Conservation (phyloP, 176 grass and related monocot species). For the Oryza glumipatula region DNA sequence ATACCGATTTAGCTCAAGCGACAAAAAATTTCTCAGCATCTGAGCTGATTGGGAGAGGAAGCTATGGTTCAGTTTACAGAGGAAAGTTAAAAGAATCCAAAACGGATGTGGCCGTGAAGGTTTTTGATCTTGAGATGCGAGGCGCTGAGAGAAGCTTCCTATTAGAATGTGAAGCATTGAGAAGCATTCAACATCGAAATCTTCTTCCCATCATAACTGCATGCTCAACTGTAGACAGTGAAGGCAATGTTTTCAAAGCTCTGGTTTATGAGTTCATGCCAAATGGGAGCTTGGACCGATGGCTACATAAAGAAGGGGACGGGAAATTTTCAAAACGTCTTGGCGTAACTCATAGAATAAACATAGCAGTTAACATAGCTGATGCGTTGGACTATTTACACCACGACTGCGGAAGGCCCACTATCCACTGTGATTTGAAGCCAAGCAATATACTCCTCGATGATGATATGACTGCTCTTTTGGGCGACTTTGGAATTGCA, state of each 20-base stretch:
- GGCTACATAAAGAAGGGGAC: conserved; percentile 40
- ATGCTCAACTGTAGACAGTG: conserved; percentile 40
- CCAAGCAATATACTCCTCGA: conserved; percentile 41
- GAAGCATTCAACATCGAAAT: conserved; percentile 53
- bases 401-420: background rate
- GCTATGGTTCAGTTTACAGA: no score
- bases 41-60: no score
- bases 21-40: no score
- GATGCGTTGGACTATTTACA: conserved; percentile 58
- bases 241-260: conserved; percentile 46
- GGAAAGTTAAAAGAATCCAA: background rate
- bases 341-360: conserved; percentile 36
- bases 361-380: conserved; percentile 39
- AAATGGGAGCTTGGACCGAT: conserved; percentile 53
- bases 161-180: background rate
- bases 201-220: conserved; percentile 46
- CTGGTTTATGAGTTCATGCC: conserved; percentile 32
- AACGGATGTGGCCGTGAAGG: conserved; percentile 43
- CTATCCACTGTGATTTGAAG: conserved; percentile 49
- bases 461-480: conserved; percentile 43
- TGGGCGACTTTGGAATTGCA: conserved; percentile 64
- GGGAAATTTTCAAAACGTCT: conserved; percentile 19
- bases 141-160: conserved; percentile 42
- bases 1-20: no score
- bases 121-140: conserved; percentile 41